Base-by-base conservation (phyloP, 805 yeast species). In the Cyberlindnera nakhonratchasimensis region DNA sequence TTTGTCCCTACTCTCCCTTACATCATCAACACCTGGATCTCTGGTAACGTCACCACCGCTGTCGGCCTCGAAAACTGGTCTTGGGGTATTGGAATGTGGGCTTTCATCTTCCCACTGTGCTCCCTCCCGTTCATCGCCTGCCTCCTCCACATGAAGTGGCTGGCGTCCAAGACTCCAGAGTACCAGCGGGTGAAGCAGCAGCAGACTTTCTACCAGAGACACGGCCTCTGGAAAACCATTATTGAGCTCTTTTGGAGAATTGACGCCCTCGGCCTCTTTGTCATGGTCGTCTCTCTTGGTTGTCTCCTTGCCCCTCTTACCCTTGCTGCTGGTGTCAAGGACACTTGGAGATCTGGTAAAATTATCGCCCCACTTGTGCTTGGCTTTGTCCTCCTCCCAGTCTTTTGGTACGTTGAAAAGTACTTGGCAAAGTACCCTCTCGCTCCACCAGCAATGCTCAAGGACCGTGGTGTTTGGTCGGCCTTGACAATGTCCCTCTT, bases 51-150 rank as follows among this genome's bases (percentile, higher is more conserved):
- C 36, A 63, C 74, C 13, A 49, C 59, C 8, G 64, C 64, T 25
- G 64, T 64, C 11, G 62, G 61, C 21, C 3, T 40, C 11, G 37
- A 48, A 6, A 57, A 70, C 25, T 81, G 87, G 82, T 70, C 79
- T 11, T 84, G 90, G 90, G 82, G 82, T 54, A 77, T 82, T 52
- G 89, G 82, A 29, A 82, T 84, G 75, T 84, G 85, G 85, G 88
- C 89, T 2, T 79, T 81, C 52, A 81, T 84, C 49, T 75, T 79
- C 70, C 90, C 90, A 26, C 64, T 81, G 29, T 57, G 79, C 5
- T 67, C 81, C 50, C 39, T 84, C n/a, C 91, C 90, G 17, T 61
- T 84, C 39, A 50, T 81, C 7, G 48, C 51, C 5, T 72, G 81
- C 54, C 64, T 79, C 53, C 14, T 70, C 4, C 82, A 80, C 59